These are phyloP conservation scores for Boletus rex-veris DNA, from an alignment of 768 basidiomycete genomes.

Conservation along the genomic window DNA sequence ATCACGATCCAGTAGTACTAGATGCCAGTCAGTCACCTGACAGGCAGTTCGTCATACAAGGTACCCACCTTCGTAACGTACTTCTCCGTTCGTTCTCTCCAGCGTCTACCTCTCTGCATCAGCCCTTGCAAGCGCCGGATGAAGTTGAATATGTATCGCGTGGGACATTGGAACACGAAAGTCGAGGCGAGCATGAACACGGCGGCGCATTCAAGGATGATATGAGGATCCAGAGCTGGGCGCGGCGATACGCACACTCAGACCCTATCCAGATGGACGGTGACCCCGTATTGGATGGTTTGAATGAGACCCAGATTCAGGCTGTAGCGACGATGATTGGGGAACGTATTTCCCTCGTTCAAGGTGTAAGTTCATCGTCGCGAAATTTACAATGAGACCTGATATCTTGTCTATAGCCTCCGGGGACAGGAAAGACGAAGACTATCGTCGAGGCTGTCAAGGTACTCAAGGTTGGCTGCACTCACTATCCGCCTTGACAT, in stretches of 20 bases:
- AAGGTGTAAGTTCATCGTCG: conserved; percentile 59
- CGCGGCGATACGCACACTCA: conserved; percentile 54
- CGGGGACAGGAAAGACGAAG: conserved; percentile 90
- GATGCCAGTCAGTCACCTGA: conserved; percentile 34
- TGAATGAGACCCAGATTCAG: conserved; percentile 76
- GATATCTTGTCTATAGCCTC: conserved; percentile 50
- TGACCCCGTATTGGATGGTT: conserved; percentile 60
- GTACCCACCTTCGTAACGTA: conserved; percentile 70
- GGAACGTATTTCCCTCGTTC: conserved; percentile 73
- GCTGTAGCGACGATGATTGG: conserved; percentile 88
- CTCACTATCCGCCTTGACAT: not conserved
- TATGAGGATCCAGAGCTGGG: conserved; percentile 81
- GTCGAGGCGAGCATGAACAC: conserved; percentile 21
- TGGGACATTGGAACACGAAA: conserved; percentile 38
- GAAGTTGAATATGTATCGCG: conserved; percentile 37
- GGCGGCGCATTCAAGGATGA: conserved; percentile 64
- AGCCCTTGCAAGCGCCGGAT: conserved; percentile 39
- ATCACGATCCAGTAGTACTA: conserved; percentile 47
- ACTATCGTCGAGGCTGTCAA: conserved; percentile 85
- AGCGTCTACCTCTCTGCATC: conserved; percentile 19
- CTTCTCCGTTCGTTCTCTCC: conserved; percentile 57
- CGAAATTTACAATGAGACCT: not conserved
- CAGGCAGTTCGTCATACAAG: conserved; percentile 56
- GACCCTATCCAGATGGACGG: conserved; percentile 69
- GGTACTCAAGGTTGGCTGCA: conserved; percentile 59